Evolutionary conservation across 768 basidiomycete species (phyloP).

Genomic region (Pholiota conissans): DNA sequence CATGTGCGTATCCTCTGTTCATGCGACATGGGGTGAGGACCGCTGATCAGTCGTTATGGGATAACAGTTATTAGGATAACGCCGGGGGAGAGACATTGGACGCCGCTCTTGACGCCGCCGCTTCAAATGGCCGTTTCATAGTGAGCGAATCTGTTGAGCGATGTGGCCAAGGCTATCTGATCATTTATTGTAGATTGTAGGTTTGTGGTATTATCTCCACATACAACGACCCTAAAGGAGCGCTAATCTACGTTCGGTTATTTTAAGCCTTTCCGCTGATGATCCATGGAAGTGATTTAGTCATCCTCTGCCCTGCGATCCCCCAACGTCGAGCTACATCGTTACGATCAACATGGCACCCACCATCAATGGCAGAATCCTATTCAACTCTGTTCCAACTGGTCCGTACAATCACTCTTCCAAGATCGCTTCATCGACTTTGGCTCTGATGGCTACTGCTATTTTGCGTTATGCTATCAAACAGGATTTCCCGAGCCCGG

Average conservation of each 20-base stretch:
- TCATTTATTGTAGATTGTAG: slow-evolving; percentile 16
- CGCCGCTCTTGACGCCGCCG: slow-evolving; percentile 48
- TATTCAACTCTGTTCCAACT: slow-evolving; percentile 29
- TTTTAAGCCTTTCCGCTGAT: too few relatives aligned
- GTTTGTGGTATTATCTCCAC: slow-evolving; percentile 42
- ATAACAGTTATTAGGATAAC: slow-evolving; percentile 50
- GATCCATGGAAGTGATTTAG: too few relatives aligned
- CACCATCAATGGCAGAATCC: slow-evolving; percentile 32
- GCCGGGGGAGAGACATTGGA: slow-evolving; percentile 64
- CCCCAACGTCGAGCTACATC: too few relatives aligned
- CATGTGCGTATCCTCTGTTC: slow-evolving; percentile 31
- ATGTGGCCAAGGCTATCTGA: too few relatives aligned
- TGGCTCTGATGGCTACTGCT: too few relatives aligned
- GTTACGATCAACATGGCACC: slow-evolving; percentile 23
- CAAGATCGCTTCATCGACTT: too few relatives aligned
- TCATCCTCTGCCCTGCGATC: too few relatives aligned
- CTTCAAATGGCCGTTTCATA: slow-evolving; percentile 47
- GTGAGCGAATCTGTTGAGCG: slow-evolving; percentile 38
- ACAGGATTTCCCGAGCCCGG: slow-evolving; percentile 43
- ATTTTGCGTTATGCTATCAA: neutral
- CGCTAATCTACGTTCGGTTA: slow-evolving; percentile 29
- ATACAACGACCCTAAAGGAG: slow-evolving; percentile 30
- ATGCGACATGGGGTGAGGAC: too few relatives aligned
- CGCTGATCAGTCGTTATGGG: neutral
- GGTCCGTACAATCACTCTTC: too few relatives aligned